Conservation (phyloP, 305 asterid species). For the Stenogyne calaminthoides region DNA sequence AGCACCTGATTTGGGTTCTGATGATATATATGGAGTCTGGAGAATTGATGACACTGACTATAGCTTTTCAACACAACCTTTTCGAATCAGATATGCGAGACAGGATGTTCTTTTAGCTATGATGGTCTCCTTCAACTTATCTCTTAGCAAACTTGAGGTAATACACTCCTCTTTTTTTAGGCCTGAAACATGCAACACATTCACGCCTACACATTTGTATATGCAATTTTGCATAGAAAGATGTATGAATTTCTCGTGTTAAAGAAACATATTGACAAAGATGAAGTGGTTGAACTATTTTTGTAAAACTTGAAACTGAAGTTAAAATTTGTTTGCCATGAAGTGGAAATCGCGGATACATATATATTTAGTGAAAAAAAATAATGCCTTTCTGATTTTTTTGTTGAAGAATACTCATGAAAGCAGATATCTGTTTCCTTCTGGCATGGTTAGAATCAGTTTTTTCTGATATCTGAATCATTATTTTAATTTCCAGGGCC, state of each 20-base stretch:
- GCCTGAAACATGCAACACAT: constrained; percentile 23
- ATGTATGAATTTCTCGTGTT: not conserved
- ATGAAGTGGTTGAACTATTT: constrained; percentile 15
- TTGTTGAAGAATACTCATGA: constrained; percentile 24
- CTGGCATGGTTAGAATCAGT: constrained; percentile 23
- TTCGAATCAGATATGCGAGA: constrained; percentile 91
- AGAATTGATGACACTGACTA: constrained; percentile 91
- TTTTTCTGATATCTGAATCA: constrained; percentile 32
- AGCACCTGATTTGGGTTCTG: constrained; percentile 96
- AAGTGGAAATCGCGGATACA: constrained; percentile 17
- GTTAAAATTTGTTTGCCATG: constrained; percentile 25
- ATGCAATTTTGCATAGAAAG: not conserved
- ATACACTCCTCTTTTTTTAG: constrained; percentile 18
- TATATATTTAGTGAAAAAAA: constrained; percentile 30
- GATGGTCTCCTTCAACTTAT: constrained; percentile 90
- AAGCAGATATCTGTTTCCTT: constrained; percentile 18
- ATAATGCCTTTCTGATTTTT: constrained; percentile 29
- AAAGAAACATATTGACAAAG: constrained; percentile 16
- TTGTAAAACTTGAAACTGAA: constrained; percentile 8
- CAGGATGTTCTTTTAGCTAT: constrained; percentile 96
- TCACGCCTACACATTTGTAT: not conserved
- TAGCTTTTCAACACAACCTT: constrained; percentile 95
- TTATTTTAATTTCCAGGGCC: constrained; percentile 55
- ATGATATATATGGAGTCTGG: constrained; percentile 89
- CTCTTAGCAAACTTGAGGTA: constrained; percentile 73